Base-by-base conservation (phyloP, 2,329 filamentous ascomycete species). In the Fusarium sp. region DNA sequence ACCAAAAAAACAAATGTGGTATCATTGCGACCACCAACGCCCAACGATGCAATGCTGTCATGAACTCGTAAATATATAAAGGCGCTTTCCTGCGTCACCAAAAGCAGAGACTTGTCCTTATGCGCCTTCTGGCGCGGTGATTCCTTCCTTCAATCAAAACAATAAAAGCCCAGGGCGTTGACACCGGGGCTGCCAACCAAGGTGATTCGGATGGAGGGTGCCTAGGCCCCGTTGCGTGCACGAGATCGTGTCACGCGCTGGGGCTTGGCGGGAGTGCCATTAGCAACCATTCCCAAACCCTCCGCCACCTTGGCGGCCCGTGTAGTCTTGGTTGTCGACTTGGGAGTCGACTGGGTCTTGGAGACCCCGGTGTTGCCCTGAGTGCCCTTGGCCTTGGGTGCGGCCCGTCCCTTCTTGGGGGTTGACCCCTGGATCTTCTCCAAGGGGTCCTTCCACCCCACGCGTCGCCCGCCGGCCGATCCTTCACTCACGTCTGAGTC, bases 401-500 rank as follows among this genome's bases (percentile, higher is more conserved):
- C 55, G 30, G 74, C n/a, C 53, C 67, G 67, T 40, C 73, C 71
- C 55, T 66, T 72, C 68, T 72, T 73, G 51, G 76, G 58, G 73
- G 53, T 32, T 49, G 65, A 65, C 34, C 75, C 75, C 47, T 78
- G 73, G 54, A 74, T 69, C 25, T 70, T 68, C 57, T 72, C 75
- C 7, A 81, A 60, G 25, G 80, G 80, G 16, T 78, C 74, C 40
- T 75, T 80, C 80, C 80, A 81, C 24, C 66, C 75, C 22, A 81
- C 80, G 22, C 58, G 73, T 54, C 75, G 72, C 43, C 62, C 56
- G 30, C 53, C 43, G 32, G 56, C 47, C 15, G 65, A 62, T n/a
- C 66, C 59, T 22, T 65, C 67, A 20, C 43, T 44, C 11, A 32
- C 49, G 20, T 75, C 73, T n/a, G 67, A 68, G 13, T 66, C 66